phyloP scores from a whole-genome alignment of 257 asterid species.

The Nicotiana benthamiana region DNA sequence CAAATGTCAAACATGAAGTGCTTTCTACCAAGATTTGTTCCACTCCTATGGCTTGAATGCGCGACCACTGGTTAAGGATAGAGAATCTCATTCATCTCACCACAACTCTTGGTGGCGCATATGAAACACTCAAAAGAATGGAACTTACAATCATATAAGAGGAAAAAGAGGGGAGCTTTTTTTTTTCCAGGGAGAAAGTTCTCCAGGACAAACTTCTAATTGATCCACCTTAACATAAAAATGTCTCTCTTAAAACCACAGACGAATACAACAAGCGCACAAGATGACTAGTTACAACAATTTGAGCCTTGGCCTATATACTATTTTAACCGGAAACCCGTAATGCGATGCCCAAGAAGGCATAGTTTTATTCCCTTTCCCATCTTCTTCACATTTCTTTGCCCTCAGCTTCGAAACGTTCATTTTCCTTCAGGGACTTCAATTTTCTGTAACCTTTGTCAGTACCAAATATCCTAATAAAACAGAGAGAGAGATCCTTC shows the following conservation, averaged over 20 bases:
- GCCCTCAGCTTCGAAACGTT: slow-evolving; percentile 20
- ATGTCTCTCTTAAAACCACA: neutral
- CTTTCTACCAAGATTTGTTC: too few relatives aligned
- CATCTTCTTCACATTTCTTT: slow-evolving; percentile 29
- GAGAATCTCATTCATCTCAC: too few relatives aligned
- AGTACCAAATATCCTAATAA: slow-evolving; percentile 78
- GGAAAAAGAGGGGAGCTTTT: neutral
- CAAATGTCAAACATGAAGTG: too few relatives aligned
- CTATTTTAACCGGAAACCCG: neutral
- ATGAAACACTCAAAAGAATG: too few relatives aligned
- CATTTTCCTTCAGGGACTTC: slow-evolving; percentile 56
- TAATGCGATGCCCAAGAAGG: neutral
- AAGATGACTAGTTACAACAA: neutral
- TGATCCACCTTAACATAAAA: neutral
- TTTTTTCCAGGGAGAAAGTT: neutral
- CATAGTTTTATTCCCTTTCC: neutral
- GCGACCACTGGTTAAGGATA: too few relatives aligned
- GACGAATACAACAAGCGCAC: neutral
- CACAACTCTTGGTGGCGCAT: too few relatives aligned
- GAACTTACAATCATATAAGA: too few relatives aligned
- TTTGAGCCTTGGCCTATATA: neutral
- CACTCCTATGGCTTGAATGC: too few relatives aligned
- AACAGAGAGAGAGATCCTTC: neutral
- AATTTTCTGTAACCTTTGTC: slow-evolving; percentile 80
- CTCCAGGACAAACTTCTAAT: neutral